Evolutionary conservation across 176 grass and related monocot species (phyloP), one percentile per base, ranked within the genome.

Genomic region (Puya raimondii): DNA sequence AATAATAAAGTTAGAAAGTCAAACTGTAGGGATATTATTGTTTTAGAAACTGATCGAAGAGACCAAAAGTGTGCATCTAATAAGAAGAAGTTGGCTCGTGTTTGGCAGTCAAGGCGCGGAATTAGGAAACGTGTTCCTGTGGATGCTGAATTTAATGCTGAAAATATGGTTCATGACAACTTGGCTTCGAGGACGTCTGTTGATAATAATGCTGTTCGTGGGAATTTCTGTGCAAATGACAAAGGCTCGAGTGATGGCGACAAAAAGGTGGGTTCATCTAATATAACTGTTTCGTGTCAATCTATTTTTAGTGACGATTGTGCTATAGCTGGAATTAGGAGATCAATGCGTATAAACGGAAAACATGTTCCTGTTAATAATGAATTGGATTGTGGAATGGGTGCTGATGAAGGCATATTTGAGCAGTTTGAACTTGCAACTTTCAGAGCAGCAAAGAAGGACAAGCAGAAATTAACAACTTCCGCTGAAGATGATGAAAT

Each of bases 271-370:
- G 23, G 63, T 76, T 53, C 33, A 49, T 23, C 25, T 42, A 69
- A 21, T 78, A 66, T 48, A 48, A 25, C 23, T 21, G 33, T 23
- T 52, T 12, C 49, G 56, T 14, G 23, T 49, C 49, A 48, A 72
- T 51, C 33, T 56, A 13, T 16, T 14, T 29, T 48, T 47, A 58
- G 27, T 9, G 67, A 59, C 48, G 56, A 29, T 77, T 51, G 26
- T 27, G 50, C 21, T 69, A 51, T 48, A 68, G 15, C 64, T 48
- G 48, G 65, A 51, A 49, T 49, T 71, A 74, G 64, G 52, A 74
- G 47, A 81, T 61, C 70, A 58, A 69, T 54, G 67, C 70, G 71
- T 26, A 74, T 64, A 23, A 67, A 68, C 3, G 50, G 69, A 42
- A 81, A 54, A 51, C 54, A 74, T 23, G 52, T 16, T 56, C 12